Evolutionary conservation across 495 filamentous ascomycete genomes (phyloP).

Genomic region (Talaromyces stipitatus): DNA sequence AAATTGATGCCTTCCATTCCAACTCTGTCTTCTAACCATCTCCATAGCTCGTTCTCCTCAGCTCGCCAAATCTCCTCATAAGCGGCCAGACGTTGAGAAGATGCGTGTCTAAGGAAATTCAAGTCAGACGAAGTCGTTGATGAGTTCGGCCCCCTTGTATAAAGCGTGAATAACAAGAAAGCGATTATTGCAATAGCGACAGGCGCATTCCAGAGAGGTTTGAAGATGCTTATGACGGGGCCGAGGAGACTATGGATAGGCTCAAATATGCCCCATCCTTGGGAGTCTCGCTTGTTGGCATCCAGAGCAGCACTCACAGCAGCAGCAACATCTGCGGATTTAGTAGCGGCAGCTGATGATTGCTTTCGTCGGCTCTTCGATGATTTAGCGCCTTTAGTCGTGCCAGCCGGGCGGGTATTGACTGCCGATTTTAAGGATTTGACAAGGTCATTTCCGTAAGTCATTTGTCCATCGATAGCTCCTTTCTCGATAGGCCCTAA

Average conservation of each 20-base stretch:
- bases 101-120: conserved; percentile 23
- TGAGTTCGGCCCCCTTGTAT: conserved; percentile 43
- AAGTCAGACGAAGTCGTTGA: conserved; percentile 25
- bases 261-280: conserved; percentile 76
- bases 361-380: conserved; percentile 50
- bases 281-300: conserved; percentile 28
- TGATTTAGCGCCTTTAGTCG: conserved; percentile 32
- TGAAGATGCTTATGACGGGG: conserved; percentile 62
- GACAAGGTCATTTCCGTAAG: conserved; percentile 71
- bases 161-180: conserved; percentile 49
- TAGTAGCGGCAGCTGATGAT: conserved; percentile 21
- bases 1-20: conserved; percentile 61
- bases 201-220: conserved; percentile 63
- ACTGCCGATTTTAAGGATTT: conserved; percentile 66
- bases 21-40: conserved; percentile 87
- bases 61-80: conserved; percentile 91
- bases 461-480: conserved; percentile 78
- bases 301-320: conserved; percentile 37
- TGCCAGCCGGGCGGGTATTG: conserved; percentile 41
- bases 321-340: conserved; percentile 21
- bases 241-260: conserved; percentile 62
- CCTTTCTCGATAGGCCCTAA: conserved; percentile 93
- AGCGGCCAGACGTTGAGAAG: conserved; percentile 64
- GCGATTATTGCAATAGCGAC: conserved; percentile 42
- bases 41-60: conserved; percentile 90